phyloP scores from a whole-genome alignment of 1,284 basidiomycete genomes.

The Apiotrichum siamense region DNA sequence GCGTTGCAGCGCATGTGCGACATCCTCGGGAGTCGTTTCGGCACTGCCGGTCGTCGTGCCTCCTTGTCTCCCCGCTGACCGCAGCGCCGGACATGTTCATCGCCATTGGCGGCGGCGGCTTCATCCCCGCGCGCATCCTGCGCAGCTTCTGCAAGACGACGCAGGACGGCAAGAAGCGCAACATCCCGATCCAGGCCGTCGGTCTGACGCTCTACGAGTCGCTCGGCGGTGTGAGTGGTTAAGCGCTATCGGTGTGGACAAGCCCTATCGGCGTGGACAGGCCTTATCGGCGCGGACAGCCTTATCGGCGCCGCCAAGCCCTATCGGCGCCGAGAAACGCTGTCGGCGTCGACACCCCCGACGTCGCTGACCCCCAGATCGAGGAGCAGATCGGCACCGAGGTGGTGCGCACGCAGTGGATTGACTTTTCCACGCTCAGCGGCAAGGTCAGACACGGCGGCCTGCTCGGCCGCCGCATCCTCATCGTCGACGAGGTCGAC shows the following conservation, averaged over 20 bases:
- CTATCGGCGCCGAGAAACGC: no score
- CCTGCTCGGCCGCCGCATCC: slow-evolving; percentile 69
- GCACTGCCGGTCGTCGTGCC: background rate
- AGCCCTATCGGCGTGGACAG: no score
- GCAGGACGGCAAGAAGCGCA: slow-evolving; percentile 57
- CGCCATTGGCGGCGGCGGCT: slow-evolving; percentile 58
- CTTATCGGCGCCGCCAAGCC: no score
- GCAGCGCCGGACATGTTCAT: slow-evolving; percentile 41
- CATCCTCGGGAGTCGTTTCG: no score
- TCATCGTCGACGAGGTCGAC: slow-evolving; percentile 91
- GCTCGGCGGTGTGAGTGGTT: slow-evolving; percentile 57
- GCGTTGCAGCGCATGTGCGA: no score
- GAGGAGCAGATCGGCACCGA: slow-evolving; percentile 73
- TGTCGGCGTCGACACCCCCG: no score
- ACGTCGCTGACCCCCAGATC: slow-evolving; percentile 38
- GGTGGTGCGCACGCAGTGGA: slow-evolving; percentile 86
- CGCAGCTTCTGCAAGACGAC: slow-evolving; percentile 78
- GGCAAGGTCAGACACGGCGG: slow-evolving; percentile 42
- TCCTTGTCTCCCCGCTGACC: background rate
- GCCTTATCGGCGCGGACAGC: no score
- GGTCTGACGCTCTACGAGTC: slow-evolving; percentile 88
- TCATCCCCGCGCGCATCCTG: slow-evolving; percentile 89
- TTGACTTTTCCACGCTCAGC: slow-evolving; percentile 52
- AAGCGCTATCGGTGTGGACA: no score
- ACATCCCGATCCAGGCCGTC: slow-evolving; percentile 83